Percentiles rank a stretch among this genome's conserved stretches.
phyloP scores from a whole-genome alignment of 805 yeast genomes.

The Candida broadrunensis region DNA sequence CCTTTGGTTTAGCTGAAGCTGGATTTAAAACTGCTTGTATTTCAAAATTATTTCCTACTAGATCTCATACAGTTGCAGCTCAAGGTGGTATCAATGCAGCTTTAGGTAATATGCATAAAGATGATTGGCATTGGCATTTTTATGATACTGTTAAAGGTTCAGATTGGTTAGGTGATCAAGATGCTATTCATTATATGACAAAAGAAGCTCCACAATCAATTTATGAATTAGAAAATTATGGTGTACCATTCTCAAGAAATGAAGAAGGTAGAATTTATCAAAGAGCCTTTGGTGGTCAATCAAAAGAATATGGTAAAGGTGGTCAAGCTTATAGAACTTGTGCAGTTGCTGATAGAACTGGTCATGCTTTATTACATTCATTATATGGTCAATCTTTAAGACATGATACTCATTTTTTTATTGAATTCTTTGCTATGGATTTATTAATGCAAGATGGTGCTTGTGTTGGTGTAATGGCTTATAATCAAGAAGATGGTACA shows the following conservation, averaged over 20 bases:
- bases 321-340: constrained; percentile 99
- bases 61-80: constrained; percentile 98
- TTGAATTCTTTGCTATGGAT: constrained; percentile 95
- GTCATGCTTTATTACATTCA: constrained; percentile 94
- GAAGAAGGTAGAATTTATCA: constrained; percentile 96
- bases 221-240: constrained; percentile 95
- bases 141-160: constrained; percentile 99
- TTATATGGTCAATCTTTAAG: constrained; percentile 94
- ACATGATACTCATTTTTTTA: constrained; percentile 96
- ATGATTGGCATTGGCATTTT: constrained; percentile 99
- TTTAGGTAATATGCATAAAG: constrained; percentile 95
- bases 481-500: constrained; percentile 98
- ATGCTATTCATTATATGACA: constrained; percentile 98
- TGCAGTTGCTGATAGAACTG: constrained; percentile 99
- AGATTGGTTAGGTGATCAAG: constrained; percentile 99
- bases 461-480: constrained; percentile 95
- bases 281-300: constrained; percentile 98
- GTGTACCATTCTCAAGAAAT: constrained; percentile 97
- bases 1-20: constrained; percentile 94
- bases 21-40: constrained; percentile 98
- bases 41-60: constrained; percentile 94
- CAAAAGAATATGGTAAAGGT: constrained; percentile 93
- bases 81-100: constrained; percentile 99
- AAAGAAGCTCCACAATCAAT: constrained; percentile 95
- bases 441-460: constrained; percentile 92